Percentiles rank a stretch among this genome's conserved stretches.
phyloP scores from a whole-genome alignment of 2,329 filamentous ascomycete species.

The Cercospora beticola region DNA sequence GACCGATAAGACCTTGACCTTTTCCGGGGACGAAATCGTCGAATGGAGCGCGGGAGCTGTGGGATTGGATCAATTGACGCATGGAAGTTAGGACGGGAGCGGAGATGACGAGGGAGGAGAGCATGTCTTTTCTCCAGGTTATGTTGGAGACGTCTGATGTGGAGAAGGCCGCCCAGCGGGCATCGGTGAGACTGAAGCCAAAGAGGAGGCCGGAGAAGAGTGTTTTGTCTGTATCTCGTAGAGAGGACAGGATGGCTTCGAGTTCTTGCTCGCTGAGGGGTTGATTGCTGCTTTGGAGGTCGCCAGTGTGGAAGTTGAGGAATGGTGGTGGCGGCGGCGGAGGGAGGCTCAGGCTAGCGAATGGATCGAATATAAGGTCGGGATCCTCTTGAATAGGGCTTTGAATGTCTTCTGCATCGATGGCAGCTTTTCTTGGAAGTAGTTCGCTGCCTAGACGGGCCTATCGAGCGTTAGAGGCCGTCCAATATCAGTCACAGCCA shows the following conservation, averaged over 20 bases:
- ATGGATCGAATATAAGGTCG: not conserved
- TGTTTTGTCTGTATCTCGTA: slow-evolving; percentile 3
- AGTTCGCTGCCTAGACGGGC: not conserved
- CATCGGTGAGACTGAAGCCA: not conserved
- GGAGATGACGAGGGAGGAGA: slow-evolving; percentile 7
- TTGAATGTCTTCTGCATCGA: not conserved
- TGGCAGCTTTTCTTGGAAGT: not conserved
- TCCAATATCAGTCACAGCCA: not conserved
- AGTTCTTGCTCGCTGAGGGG: not conserved
- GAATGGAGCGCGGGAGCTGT: not conserved
- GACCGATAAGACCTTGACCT: slow-evolving; percentile 11
- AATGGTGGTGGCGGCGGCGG: not conserved
- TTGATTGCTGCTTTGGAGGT: not conserved
- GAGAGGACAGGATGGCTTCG: not conserved
- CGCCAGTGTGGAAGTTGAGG: not conserved
- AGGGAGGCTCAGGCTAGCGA: not conserved
- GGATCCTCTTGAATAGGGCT: not conserved
- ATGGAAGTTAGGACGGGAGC: not conserved
- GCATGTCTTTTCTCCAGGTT: not conserved
- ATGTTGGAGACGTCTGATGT: not conserved
- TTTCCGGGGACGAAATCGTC: slow-evolving; percentile 11
- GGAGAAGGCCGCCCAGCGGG: slow-evolving; percentile 6
- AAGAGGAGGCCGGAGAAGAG: slow-evolving; percentile 4
- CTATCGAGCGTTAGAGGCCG: not conserved
- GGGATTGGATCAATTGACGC: slow-evolving; percentile 4